Evolutionary conservation across 345 rosid genomes (phyloP).

Genomic region (Physaria fendleri): DNA sequence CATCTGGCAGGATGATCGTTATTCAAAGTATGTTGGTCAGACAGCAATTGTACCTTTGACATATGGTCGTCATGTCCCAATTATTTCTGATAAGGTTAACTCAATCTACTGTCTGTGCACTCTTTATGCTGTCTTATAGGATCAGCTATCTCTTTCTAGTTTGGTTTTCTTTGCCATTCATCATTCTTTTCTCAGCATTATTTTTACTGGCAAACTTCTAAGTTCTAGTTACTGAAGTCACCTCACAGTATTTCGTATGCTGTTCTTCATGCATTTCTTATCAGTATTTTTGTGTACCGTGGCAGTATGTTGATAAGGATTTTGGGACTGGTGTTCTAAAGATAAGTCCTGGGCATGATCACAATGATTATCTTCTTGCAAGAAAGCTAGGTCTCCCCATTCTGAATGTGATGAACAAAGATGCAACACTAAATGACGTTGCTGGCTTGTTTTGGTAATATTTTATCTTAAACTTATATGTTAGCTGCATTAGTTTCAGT

Average conservation of each 20-base stretch:
- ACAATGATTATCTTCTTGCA: conserved; percentile 92
- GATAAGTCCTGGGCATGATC: conserved; percentile 99
- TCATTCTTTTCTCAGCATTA: not conserved
- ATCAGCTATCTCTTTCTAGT: not conserved
- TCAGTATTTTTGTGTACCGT: conserved; percentile 24
- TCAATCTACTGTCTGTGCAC: conserved; percentile 8
- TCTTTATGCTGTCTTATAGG: not conserved
- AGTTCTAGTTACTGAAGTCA: conserved; percentile 11
- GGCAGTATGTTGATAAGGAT: conserved; percentile 92
- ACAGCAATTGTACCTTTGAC: conserved; percentile 98
- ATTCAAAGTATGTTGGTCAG: conserved; percentile 71
- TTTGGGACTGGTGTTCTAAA: conserved; percentile 98
- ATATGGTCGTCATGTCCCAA: conserved; percentile 94
- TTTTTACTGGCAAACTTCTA: not conserved
- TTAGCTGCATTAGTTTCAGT: conserved; percentile 4
- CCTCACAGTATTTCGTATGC: not conserved
- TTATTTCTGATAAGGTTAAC: conserved; percentile 76
- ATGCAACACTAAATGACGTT: conserved; percentile 88
- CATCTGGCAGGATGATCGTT: conserved; percentile 80
- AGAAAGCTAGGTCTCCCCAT: conserved; percentile 96
- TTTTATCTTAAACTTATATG: conserved; percentile 11
- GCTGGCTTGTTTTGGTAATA: conserved; percentile 85
- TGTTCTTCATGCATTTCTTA: not conserved
- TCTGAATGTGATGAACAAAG: conserved; percentile 95
- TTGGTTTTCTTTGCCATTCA: not conserved